phyloP scores from a whole-genome alignment of 345 rosid species.

The Diplotaxis tenuifolia region DNA sequence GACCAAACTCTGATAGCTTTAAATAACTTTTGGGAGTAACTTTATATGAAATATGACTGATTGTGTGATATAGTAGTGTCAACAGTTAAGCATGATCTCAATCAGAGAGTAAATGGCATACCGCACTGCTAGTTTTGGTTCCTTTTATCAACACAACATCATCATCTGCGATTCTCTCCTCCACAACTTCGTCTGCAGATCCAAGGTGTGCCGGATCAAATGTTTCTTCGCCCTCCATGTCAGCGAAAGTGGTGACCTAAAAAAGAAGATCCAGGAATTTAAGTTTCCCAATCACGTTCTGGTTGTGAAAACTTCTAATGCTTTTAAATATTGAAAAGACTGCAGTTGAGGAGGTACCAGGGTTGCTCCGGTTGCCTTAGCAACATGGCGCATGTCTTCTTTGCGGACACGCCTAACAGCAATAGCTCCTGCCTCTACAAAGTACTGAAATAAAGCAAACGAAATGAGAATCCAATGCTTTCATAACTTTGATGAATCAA shows the following conservation, averaged over 20 bases:
- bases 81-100: background rate
- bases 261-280: background rate
- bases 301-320: slow-evolving; percentile 6
- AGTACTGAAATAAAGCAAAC: slow-evolving; percentile 59
- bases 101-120: slow-evolving; percentile 38
- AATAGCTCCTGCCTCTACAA: slow-evolving; percentile 95
- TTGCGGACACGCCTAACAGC: slow-evolving; percentile 96
- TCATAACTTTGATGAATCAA: background rate
- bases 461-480: slow-evolving; percentile 1
- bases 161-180: slow-evolving; percentile 93
- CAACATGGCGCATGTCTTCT: slow-evolving; percentile 97
- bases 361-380: slow-evolving; percentile 98
- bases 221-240: slow-evolving; percentile 99
- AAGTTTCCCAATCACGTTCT: background rate
- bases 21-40: background rate
- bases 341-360: slow-evolving; percentile 44
- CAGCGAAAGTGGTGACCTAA: slow-evolving; percentile 97
- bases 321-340: background rate
- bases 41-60: background rate
- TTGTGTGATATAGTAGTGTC: background rate
- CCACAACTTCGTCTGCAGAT: slow-evolving; percentile 83
- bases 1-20: background rate
- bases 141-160: slow-evolving; percentile 92
- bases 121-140: slow-evolving; percentile 80
- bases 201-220: slow-evolving; percentile 85